Percentiles rank a stretch among this genome's conserved stretches.
Evolutionary conservation across 2,329 filamentous ascomycete genomes (phyloP).

Genomic region (Aspergillus texensis): DNA sequence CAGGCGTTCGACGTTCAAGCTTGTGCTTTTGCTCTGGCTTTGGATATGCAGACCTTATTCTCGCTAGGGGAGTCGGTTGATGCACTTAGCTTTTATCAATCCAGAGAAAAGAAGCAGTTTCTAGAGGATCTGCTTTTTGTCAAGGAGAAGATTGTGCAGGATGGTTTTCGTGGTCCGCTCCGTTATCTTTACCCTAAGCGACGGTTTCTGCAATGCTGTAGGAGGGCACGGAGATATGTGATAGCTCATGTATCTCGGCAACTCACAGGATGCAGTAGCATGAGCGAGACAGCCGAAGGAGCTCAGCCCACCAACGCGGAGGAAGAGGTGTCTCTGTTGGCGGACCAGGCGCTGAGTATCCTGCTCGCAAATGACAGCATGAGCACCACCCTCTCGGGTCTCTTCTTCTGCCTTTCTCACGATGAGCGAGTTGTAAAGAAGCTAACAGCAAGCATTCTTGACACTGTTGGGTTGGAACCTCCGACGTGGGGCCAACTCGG

Average conservation of each 20-base stretch:
- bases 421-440: slow-evolving; percentile 7
- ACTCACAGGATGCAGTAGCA: not conserved
- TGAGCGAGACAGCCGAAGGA: not conserved
- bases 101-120: slow-evolving; percentile 8
- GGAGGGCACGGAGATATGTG: not conserved
- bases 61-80: slow-evolving; percentile 9
- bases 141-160: slow-evolving; percentile 12
- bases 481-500: slow-evolving; percentile 14
- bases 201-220: slow-evolving; percentile 1
- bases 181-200: not conserved
- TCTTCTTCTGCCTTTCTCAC: slow-evolving; percentile 14
- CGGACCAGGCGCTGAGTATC: slow-evolving; percentile 12
- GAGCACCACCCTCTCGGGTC: slow-evolving; percentile 16
- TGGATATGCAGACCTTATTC: slow-evolving; percentile 13
- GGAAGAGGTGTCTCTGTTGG: not conserved
- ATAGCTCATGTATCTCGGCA: not conserved
- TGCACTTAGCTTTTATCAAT: slow-evolving; percentile 1
- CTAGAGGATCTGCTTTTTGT: slow-evolving; percentile 1
- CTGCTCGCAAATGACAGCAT: slow-evolving; percentile 18
- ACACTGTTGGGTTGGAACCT: not conserved
- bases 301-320: too few species aligned
- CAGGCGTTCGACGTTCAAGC: slow-evolving; percentile 6
- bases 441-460: slow-evolving; percentile 7
- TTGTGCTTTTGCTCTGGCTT: not conserved
- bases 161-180: slow-evolving; percentile 14